Base-by-base conservation (phyloP, 805 yeast species). In the Saturnispora dispora region DNA sequence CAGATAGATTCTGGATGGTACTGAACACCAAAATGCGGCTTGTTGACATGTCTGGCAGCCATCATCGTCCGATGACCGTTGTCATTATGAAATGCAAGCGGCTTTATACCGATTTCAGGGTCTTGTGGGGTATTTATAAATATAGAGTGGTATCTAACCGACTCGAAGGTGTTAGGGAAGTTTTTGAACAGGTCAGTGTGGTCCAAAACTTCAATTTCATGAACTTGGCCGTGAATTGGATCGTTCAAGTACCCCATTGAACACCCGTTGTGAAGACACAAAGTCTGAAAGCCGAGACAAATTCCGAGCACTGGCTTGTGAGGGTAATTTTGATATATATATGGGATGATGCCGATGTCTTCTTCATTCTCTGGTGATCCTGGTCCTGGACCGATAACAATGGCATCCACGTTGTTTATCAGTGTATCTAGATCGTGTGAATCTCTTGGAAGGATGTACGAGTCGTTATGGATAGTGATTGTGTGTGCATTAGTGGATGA, bases 1-100 rank as follows among this genome's bases (percentile, higher is more conserved):
- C 96, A 88, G 39, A 91, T 80, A 1, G 96, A 88, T 62, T 93
- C 99, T 0, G 99, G 99, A 61, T 93, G 99, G 61, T 90, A 95
- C 61, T 93, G 99, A 2, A 93, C 97, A 0, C 96, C 99, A 64
- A 73, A 91, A 70, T 85, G 85, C 0, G 97, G 97, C 20, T 69
- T 66, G 0, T 36, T 18, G 0, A 46, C 57, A 60, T 87, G 90
- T 60, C 70, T 76, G 0, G 77, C 93, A 0, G 95, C 96, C 99
- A 93, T 93, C 30, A 88, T 63, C 5, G 85, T 68, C 39, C 61
- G 60, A 2, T 52, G 53, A 4, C 45, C 42, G 7, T 45, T 67
- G 15, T 63, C 72, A 48, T 73, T 77, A 37, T 90, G 78, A 54
- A 69, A 68, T 0, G 93, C 95, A 50, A 88, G 67, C 0, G 90